These are phyloP conservation scores for Scedosporium apiospermum DNA, from an alignment of 2,329 filamentous ascomycete species.

Conservation along the genomic window DNA sequence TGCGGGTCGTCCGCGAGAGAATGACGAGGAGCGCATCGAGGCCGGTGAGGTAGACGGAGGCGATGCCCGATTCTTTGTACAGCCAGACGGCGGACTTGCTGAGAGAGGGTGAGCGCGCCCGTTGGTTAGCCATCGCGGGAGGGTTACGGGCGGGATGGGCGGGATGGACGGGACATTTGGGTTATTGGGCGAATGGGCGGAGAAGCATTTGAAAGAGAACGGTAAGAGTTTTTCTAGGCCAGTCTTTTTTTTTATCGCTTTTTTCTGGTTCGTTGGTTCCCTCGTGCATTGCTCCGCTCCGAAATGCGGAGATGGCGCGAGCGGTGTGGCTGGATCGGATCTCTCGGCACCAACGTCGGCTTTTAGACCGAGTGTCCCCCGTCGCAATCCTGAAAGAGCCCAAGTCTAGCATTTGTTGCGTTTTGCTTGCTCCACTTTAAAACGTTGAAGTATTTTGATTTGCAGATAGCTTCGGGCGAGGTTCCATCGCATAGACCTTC, in stretches of 20 bases:
- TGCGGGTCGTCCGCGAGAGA: conserved; percentile 38
- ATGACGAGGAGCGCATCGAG: conserved; percentile 45
- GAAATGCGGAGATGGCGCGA: neutral
- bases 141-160: neutral
- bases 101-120: neutral
- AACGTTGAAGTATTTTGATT: neutral
- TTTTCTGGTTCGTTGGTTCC: neutral
- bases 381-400: neutral
- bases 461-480: neutral
- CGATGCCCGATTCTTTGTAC: conserved; percentile 33
- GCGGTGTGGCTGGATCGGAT: neutral
- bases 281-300: neutral
- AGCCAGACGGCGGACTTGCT: conserved; percentile 2
- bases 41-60: conserved; percentile 34
- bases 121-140: neutral
- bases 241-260: neutral
- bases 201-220: neutral
- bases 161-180: neutral
- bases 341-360: neutral
- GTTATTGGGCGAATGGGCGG: neutral
- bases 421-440: neutral
- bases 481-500: neutral
- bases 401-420: neutral
- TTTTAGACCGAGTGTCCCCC: neutral
- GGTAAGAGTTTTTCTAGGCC: neutral